These are phyloP conservation scores for Pseudonitzschia pungens DNA, from an alignment of 108 stramenopile species.

Conservation along the genomic window DNA sequence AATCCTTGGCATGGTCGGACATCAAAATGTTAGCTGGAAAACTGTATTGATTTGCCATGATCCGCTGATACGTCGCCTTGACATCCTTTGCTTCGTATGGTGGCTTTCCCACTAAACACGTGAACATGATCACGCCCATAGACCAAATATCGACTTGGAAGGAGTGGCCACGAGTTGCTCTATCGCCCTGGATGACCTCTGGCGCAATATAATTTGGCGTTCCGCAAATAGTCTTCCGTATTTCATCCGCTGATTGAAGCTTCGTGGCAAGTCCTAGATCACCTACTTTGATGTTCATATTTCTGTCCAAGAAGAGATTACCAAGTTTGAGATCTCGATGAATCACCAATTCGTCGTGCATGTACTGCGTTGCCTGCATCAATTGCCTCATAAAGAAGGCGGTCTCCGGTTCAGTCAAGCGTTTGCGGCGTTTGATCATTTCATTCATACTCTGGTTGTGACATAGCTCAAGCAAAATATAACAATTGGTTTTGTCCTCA, in stretches of 20 bases:
- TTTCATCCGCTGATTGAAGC: slow-evolving; percentile 81
- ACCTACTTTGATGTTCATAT: slow-evolving; percentile 83
- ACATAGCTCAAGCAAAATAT: slow-evolving; percentile 98
- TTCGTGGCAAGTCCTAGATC: slow-evolving; percentile 97
- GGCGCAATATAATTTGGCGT: slow-evolving; percentile 99
- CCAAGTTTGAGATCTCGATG: slow-evolving; percentile 99
- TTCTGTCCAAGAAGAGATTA: slow-evolving; percentile 92
- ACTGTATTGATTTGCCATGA: slow-evolving; percentile 90
- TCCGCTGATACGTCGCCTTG: slow-evolving; percentile 97
- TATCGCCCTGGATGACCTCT: slow-evolving; percentile 92
- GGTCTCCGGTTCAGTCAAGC: slow-evolving; percentile 88
- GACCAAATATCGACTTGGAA: slow-evolving; percentile 99
- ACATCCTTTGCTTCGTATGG: slow-evolving; percentile 98
- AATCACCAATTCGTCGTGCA: slow-evolving; percentile 91
- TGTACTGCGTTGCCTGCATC: slow-evolving; percentile 85
- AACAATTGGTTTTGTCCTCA: slow-evolving; percentile 94
- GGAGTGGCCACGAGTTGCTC: slow-evolving; percentile 87
- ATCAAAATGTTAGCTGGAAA: slow-evolving; percentile 83
- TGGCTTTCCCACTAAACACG: slow-evolving; percentile 94
- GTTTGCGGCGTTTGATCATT: slow-evolving; percentile 90
- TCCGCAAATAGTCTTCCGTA: slow-evolving; percentile 96
- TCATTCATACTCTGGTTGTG: slow-evolving; percentile 96
- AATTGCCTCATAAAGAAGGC: slow-evolving; percentile 80
- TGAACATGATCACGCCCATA: slow-evolving; percentile 97
- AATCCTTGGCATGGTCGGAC: slow-evolving; percentile 74